Base-by-base conservation (phyloP, 306 rosid species). In the Cicer yamashitae region DNA sequence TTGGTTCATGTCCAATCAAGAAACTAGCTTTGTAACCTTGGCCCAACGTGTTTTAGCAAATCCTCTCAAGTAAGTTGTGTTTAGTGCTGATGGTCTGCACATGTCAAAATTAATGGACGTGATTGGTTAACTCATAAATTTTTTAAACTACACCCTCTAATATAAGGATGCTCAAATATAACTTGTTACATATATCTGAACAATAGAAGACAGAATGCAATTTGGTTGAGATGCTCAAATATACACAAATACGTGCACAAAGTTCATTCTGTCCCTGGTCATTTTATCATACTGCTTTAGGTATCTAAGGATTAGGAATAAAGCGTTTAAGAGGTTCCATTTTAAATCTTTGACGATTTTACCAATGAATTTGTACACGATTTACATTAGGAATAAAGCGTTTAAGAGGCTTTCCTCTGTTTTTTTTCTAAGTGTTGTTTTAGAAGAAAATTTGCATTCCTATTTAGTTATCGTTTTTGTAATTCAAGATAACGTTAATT, bases 1-100 rank as follows among this genome's bases (percentile, higher is more conserved):
- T 53, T 86, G 86, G 96, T 94, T 94, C 89, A 94, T 94, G 98
- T 94, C 98, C 70, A 94, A 94, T 84, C 98, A 94, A 88, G 98
- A 94, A 86, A 94, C 98, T 54, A 91, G 98, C 91, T 94, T 94
- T 78, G 98, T 94, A 71, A 94, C 98, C 75, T 86, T 94, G 85
- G 98, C 90, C 12, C 98, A 94, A 48, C 97, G 98, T 60, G 91
- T 94, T 56, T 79, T 94, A 78, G 98, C 98, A 40, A 70, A 77
- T 74, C 98, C 98, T 66, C 96, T 91, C 68, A 94, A 94, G 98
- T 94, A 84, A 90, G 97, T 89, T 61, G 7, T 67, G 6, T n/a
- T 30, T 40, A 8, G 8, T n/a, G 53, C 76, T 34, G 71, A 39
- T 54, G 66, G n/a, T 75, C 40, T 67, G 37, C 18, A 38, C 44